These are phyloP conservation scores for Neurospora tetraspora DNA, from an alignment of 495 filamentous ascomycete genomes.

Conservation along the genomic window DNA sequence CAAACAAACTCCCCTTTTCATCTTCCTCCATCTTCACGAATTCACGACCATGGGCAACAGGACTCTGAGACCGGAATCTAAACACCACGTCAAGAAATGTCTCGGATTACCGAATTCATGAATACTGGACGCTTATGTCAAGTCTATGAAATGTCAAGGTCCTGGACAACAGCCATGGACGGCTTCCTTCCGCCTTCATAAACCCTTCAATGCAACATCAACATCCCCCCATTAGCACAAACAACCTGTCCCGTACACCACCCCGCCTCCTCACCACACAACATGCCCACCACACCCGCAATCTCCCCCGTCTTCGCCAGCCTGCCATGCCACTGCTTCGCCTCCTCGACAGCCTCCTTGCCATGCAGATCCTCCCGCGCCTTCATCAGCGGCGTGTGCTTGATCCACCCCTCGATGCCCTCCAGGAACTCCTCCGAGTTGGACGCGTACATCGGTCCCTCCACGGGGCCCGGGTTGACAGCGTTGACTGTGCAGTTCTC, in stretches of 20 bases:
- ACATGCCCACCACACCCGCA: slow-evolving; percentile 77
- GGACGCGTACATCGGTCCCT: slow-evolving; percentile 55
- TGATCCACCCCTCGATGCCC: slow-evolving; percentile 42
- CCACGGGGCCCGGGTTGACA: slow-evolving; percentile 80
- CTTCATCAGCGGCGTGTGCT: slow-evolving; percentile 56
- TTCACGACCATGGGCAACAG: too few relatives aligned
- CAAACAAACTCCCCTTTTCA: background rate
- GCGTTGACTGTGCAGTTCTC: slow-evolving; percentile 76
- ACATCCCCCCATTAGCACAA: slow-evolving; percentile 80
- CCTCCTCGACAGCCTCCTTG: slow-evolving; percentile 49
- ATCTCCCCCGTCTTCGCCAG: slow-evolving; percentile 66
- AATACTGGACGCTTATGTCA: too few relatives aligned
- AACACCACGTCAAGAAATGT: too few relatives aligned
- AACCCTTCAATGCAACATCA: slow-evolving; percentile 35
- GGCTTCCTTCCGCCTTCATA: background rate
- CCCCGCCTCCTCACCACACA: slow-evolving; percentile 59
- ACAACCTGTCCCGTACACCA: slow-evolving; percentile 85
- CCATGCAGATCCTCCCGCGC: slow-evolving; percentile 46
- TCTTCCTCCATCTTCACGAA: background rate
- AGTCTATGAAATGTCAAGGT: background rate
- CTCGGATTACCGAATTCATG: too few relatives aligned
- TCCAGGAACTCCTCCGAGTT: slow-evolving; percentile 32
- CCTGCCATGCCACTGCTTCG: slow-evolving; percentile 51
- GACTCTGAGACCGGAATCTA: too few relatives aligned
- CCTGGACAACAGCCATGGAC: background rate